Conservation (phyloP, 257 asterid species). For the Schizonepeta tenuifolia region DNA sequence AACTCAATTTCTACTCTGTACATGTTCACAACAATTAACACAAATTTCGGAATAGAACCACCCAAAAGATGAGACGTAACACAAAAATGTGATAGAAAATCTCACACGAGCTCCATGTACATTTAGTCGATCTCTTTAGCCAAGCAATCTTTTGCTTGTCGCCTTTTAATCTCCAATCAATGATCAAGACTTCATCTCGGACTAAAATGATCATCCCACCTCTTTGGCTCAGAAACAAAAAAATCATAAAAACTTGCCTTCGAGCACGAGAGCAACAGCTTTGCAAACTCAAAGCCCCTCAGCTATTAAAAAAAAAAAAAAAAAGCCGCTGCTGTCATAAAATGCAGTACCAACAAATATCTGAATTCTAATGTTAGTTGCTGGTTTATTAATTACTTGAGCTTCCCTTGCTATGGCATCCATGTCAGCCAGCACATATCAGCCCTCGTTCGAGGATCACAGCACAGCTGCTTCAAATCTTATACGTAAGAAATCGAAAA, state of each 20-base stretch:
- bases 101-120: slow-evolving; percentile 52
- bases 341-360: background rate
- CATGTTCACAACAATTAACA: slow-evolving; percentile 4
- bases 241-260: slow-evolving; percentile 50
- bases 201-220: background rate
- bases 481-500: slow-evolving; percentile 33
- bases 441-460: slow-evolving; percentile 56
- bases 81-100: background rate
- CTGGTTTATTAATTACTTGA: slow-evolving; percentile 56
- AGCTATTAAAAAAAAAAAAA: slow-evolving; percentile 44
- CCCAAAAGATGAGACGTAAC: background rate
- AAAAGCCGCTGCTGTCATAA: background rate
- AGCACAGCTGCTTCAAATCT: slow-evolving; percentile 54
- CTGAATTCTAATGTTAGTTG: background rate
- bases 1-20: background rate
- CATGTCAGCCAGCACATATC: slow-evolving; percentile 75
- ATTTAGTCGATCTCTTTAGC: slow-evolving; percentile 60
- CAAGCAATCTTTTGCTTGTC: slow-evolving; percentile 67
- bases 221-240: background rate
- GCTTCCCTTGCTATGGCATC: slow-evolving; percentile 67
- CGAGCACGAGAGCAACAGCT: slow-evolving; percentile 63
- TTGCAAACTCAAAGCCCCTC: slow-evolving; percentile 79
- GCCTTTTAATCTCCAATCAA: slow-evolving; percentile 66
- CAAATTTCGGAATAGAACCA: slow-evolving; percentile 21
- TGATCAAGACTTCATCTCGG: background rate